Conservation (phyloP, 768 basidiomycete genomes). For the Leccinum imitatum region DNA sequence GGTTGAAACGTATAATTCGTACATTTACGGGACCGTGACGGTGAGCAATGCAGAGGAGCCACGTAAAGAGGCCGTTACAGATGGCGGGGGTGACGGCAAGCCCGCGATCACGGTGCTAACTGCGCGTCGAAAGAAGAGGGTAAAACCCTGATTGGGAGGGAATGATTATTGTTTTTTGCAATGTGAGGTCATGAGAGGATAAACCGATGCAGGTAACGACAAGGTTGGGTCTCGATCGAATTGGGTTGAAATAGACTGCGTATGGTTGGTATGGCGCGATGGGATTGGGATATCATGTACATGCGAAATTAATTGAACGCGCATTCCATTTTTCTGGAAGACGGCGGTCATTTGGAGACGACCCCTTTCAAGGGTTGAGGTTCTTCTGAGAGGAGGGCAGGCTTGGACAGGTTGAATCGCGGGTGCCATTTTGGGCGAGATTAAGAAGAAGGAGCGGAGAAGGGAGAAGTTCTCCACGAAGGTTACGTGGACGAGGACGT, state of each 20-base stretch:
- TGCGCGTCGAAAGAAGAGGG: conserved; percentile 56
- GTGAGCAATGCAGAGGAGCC: conserved; percentile 48
- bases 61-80: conserved; percentile 20
- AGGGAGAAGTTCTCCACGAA: neutral
- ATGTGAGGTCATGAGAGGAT: conserved; percentile 5
- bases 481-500: neutral
- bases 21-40: conserved; percentile 57
- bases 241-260: conserved; percentile 12
- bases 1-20: conserved; percentile 55
- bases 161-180: neutral
- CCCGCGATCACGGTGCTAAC: conserved; percentile 54
- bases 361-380: neutral
- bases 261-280: neutral
- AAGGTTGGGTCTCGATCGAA: neutral
- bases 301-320: conserved; percentile 14
- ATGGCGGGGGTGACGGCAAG: conserved; percentile 13
- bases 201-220: neutral
- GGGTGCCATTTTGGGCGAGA: neutral
- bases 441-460: neutral
- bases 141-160: conserved; percentile 19
- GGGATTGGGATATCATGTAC: neutral
- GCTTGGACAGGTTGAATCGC: neutral
- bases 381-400: conserved; percentile 2
- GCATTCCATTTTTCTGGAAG: conserved; percentile 20
- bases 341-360: conserved; percentile 7